A percentile compares a stretch with the other conserved stretches of the same genome.
These are phyloP conservation scores for Pseudonitzschia multistriata DNA, from an alignment of 108 stramenopile genomes.

Conservation along the genomic window DNA sequence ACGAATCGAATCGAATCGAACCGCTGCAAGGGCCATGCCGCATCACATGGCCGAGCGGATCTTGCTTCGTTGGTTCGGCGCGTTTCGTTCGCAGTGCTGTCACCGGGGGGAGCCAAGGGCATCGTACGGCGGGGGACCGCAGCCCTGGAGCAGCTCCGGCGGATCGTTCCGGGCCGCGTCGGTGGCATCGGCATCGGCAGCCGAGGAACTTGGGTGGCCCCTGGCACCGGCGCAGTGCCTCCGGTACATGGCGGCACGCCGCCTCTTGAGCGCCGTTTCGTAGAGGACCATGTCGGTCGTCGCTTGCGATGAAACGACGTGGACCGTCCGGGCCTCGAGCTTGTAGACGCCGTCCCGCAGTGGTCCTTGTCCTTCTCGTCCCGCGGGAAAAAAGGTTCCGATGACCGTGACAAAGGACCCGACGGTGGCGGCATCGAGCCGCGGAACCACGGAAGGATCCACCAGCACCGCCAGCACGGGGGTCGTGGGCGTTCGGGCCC, in stretches of 20 bases:
- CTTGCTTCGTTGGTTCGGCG: no score
- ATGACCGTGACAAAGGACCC: constrained; percentile 26
- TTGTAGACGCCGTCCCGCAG: background rate
- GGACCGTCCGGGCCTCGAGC: constrained; percentile 2
- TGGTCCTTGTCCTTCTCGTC: background rate
- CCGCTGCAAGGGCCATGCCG: no score
- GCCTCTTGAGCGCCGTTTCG: background rate
- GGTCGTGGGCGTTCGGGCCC: no score
- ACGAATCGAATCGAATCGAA: no score
- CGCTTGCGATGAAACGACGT: background rate
- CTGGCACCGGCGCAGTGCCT: background rate
- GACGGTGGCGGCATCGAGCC: background rate
- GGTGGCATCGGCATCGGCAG: background rate
- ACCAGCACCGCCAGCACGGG: constrained; percentile 19
- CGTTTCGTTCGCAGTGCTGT: no score
- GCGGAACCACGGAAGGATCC: constrained; percentile 16
- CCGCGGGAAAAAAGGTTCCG: constrained; percentile 6
- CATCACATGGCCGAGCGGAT: no score
- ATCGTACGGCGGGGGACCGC: background rate
- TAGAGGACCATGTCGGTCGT: constrained; percentile 19
- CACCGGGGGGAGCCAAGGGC: no score
- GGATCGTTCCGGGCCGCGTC: background rate
- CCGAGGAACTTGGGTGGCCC: background rate
- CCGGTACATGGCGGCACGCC: background rate
- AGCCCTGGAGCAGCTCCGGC: background rate